Evolutionary conservation across 108 stramenopile genomes (phyloP).

Genomic region (Skeletonema potamos): DNA sequence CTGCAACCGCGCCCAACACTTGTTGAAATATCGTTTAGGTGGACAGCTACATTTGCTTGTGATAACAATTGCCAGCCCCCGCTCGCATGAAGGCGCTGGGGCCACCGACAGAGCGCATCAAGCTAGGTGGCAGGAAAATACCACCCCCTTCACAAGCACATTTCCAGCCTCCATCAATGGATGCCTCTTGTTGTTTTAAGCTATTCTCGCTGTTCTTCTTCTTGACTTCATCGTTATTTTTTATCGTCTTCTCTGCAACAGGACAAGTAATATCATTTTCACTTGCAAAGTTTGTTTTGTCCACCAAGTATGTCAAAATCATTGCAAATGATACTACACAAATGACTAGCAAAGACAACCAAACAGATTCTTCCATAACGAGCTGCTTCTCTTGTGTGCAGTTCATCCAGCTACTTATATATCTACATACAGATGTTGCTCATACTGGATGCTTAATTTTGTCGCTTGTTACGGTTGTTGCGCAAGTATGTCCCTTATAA

Average conservation of each 20-base stretch:
- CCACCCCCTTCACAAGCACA: conserved; percentile 46
- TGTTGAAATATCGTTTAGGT: background rate
- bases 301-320: background rate
- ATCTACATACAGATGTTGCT: too few relatives aligned
- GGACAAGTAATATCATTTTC: background rate
- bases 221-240: background rate
- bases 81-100: conserved; percentile 35
- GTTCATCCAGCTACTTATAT: too few relatives aligned
- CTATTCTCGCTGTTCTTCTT: background rate
- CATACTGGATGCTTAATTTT: too few relatives aligned
- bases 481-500: too few relatives aligned
- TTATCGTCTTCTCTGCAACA: background rate
- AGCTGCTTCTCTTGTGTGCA: too few relatives aligned
- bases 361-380: background rate
- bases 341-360: background rate
- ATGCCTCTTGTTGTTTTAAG: background rate
- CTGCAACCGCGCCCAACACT: background rate
- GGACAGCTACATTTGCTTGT: conserved; percentile 30
- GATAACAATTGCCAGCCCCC: conserved; percentile 42
- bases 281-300: background rate
- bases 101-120: conserved; percentile 29
- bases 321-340: background rate
- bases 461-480: too few relatives aligned
- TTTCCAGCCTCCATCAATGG: conserved; percentile 18
- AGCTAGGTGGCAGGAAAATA: conserved; percentile 35